Evolutionary conservation across 78 protist genomes (phyloP).

Genomic region (Cavenderia fasciculata): DNA sequence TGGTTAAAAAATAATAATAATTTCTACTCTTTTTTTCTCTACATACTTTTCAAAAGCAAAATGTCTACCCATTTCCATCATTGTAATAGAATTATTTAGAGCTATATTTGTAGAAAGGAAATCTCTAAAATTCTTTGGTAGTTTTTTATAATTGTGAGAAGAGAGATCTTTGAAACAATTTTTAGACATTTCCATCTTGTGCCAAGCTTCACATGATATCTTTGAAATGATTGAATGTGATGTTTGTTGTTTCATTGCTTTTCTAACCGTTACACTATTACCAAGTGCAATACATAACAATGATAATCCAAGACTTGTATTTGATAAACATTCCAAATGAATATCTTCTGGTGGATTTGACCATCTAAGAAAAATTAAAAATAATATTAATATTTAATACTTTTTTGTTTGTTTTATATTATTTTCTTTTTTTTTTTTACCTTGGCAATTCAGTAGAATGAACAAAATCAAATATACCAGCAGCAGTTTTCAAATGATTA

Average conservation of each 20-base stretch:
- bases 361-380: slow-evolving; percentile 2
- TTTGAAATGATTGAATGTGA: slow-evolving; percentile 11
- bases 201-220: slow-evolving; percentile 60
- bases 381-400: too few relatives aligned
- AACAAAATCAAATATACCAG: slow-evolving; percentile 68
- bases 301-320: slow-evolving; percentile 8
- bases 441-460: slow-evolving; percentile 41
- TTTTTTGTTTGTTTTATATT: background rate
- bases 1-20: too few relatives aligned
- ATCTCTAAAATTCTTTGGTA: slow-evolving; percentile 38
- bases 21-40: too few relatives aligned
- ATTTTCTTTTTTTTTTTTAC: too few relatives aligned
- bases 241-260: slow-evolving; percentile 24
- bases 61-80: slow-evolving; percentile 45
- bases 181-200: slow-evolving; percentile 37
- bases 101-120: background rate
- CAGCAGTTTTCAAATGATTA: slow-evolving; percentile 65
- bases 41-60: background rate
- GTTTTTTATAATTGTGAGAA: slow-evolving; percentile 10
- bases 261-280: slow-evolving; percentile 18
- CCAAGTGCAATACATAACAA: slow-evolving; percentile 40
- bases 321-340: slow-evolving; percentile 32
- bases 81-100: slow-evolving; percentile 20
- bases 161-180: slow-evolving; percentile 20
- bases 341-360: slow-evolving; percentile 15